Evolutionary conservation across 768 basidiomycete genomes (phyloP), one percentile per base, ranked within the genome.

Genomic region (Boletus subparvulus): DNA sequence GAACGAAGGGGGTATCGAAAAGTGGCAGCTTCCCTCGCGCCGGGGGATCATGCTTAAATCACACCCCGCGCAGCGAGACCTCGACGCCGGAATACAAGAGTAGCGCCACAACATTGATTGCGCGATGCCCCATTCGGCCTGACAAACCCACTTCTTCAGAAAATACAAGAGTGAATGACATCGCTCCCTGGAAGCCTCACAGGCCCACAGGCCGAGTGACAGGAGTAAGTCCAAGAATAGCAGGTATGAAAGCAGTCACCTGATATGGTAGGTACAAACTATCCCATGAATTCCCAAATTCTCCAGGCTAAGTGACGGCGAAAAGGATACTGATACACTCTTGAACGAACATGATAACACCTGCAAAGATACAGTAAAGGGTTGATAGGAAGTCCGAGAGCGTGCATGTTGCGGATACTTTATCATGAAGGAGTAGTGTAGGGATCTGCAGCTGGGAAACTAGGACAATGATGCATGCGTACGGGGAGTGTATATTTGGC

Each of bases 201-300:
- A 21, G 32, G 21, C 21, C 21, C 26, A 26, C 26, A 26, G 26
- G 32, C 19, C 26, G 33, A 42, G 47, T 32, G 40, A 69, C 45
- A 69, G 59, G 56, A 55, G 59, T 61, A 39, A 60, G 53, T 26
- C 52, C 58, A 44, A 56, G 52, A 66, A 58, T 48, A 39, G 72
- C 43, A 73, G 24, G 50, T n/a, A 58, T 66, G 52, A 73, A 71
- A 49, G 59, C 14, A 72, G 63, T 62, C 60, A 56, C 70, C 68
- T 61, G 24, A 68, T 68, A 63, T 62, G 61, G 70, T 35, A 68
- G 50, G 53, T 49, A 56, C 58, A 61, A 68, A 61, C 47, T 30
- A 45, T 42, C 46, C 50, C 43, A 28, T 26, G 32, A 28, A 48
- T 21, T 42, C 30, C 47, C 16, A 46, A 14, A 9, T 46, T 47